Percentiles rank a stretch among this genome's conserved stretches.
Conservation (phyloP, 257 asterid species). For the Jaltomata sinuosa region DNA sequence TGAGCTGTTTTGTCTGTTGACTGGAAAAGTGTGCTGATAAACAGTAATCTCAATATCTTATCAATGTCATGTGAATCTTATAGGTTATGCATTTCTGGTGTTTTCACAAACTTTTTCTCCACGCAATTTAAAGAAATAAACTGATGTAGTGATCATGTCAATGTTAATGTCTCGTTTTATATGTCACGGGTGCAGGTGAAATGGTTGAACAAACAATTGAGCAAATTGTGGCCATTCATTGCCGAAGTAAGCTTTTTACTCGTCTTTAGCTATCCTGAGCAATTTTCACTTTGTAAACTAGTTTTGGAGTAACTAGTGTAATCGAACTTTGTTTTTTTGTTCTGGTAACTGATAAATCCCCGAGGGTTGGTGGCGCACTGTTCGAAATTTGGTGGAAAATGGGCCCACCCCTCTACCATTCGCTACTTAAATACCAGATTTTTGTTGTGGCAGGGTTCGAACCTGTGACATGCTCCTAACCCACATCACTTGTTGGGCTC, state of each 20-base stretch:
- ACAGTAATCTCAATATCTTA: background rate
- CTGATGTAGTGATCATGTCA: background rate
- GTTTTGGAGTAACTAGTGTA: background rate
- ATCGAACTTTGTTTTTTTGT: background rate
- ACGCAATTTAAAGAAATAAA: background rate
- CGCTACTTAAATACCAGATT: background rate
- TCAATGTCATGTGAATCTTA: background rate
- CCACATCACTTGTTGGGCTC: background rate
- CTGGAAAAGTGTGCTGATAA: background rate
- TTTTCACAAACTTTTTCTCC: background rate
- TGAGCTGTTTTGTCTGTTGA: background rate
- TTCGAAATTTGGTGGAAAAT: background rate
- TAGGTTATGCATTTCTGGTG: background rate
- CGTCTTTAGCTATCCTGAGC: background rate
- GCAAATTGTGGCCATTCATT: conserved; percentile 89
- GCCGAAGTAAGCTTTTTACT: conserved; percentile 75
- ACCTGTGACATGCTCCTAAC: background rate
- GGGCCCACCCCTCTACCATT: background rate
- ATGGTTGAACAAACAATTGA: conserved; percentile 90
- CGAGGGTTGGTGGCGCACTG: background rate
- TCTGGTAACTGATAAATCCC: background rate
- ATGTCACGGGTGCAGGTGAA: conserved; percentile 57
- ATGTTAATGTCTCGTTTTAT: background rate
- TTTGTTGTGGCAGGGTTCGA: background rate
- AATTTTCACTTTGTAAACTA: background rate